Conservation (phyloP, 768 basidiomycete genomes). For the Clitopilus hobsonii region DNA sequence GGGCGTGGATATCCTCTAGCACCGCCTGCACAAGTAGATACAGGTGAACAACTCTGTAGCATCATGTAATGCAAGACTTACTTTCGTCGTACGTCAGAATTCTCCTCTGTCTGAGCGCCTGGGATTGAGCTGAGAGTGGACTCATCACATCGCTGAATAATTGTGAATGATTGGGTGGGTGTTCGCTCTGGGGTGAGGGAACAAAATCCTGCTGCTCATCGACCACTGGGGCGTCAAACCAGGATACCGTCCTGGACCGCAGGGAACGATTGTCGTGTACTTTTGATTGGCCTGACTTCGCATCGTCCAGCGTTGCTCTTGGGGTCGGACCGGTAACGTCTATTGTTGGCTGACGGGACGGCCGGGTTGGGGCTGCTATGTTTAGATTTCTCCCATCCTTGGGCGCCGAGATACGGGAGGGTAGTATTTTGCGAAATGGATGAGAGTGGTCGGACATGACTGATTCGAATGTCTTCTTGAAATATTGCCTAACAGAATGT, state of each 20-base stretch:
- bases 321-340: neutral
- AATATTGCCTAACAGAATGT: constrained; percentile 30
- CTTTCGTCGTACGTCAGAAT: neutral
- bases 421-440: neutral
- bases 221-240: neutral
- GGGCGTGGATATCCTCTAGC: neutral
- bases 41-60: no score
- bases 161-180: neutral
- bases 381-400: constrained; percentile 10
- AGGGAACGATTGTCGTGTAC: neutral
- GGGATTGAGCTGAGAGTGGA: neutral
- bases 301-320: neutral
- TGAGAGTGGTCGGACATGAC: constrained; percentile 17
- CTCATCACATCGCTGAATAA: neutral
- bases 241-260: neutral
- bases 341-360: constrained; percentile 26
- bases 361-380: constrained; percentile 24
- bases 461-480: constrained; percentile 38
- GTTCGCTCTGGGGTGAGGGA: neutral
- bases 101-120: neutral
- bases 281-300: neutral
- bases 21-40: neutral
- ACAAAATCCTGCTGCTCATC: neutral
- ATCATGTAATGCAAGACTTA: no score
- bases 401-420: constrained; percentile 1